Evolutionary conservation across 352 stramenopile genomes (phyloP).

Genomic region (Aphanomyces euteiches): DNA sequence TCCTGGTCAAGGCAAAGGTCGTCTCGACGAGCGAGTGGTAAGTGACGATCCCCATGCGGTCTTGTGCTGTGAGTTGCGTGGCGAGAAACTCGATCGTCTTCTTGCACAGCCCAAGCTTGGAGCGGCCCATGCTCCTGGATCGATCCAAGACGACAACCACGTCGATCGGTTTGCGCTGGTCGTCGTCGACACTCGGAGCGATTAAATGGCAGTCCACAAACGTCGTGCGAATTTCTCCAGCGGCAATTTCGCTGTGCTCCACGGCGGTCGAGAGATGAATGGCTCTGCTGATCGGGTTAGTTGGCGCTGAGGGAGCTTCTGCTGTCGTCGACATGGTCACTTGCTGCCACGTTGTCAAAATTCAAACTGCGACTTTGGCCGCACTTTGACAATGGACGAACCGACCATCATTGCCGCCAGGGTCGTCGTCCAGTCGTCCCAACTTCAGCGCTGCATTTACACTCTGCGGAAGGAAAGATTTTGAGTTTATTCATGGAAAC

Average conservation of each 20-base stretch:
- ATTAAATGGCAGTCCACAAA: constrained; percentile 13
- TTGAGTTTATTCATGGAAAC: too few relatives aligned
- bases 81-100: constrained; percentile 46
- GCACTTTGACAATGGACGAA: too few relatives aligned
- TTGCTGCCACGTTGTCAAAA: too few relatives aligned
- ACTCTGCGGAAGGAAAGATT: too few relatives aligned
- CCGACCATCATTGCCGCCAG: too few relatives aligned
- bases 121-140: constrained; percentile 43
- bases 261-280: not conserved
- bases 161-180: constrained; percentile 44
- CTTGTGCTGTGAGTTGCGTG: constrained; percentile 39
- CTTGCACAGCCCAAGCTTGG: constrained; percentile 56
- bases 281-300: too few relatives aligned
- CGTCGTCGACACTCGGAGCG: too few relatives aligned
- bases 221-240: not conserved
- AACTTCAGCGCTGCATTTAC: too few relatives aligned
- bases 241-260: not conserved
- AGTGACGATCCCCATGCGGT: constrained; percentile 51
- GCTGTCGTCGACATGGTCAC: too few relatives aligned
- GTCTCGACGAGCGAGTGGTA: constrained; percentile 44
- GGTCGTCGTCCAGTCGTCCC: too few relatives aligned
- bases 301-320: too few relatives aligned
- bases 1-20: constrained; percentile 35
- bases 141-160: constrained; percentile 53
- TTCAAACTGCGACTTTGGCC: too few relatives aligned